These are phyloP conservation scores for Russula dissimulans DNA, from an alignment of 768 basidiomycete species.

Conservation along the genomic window DNA sequence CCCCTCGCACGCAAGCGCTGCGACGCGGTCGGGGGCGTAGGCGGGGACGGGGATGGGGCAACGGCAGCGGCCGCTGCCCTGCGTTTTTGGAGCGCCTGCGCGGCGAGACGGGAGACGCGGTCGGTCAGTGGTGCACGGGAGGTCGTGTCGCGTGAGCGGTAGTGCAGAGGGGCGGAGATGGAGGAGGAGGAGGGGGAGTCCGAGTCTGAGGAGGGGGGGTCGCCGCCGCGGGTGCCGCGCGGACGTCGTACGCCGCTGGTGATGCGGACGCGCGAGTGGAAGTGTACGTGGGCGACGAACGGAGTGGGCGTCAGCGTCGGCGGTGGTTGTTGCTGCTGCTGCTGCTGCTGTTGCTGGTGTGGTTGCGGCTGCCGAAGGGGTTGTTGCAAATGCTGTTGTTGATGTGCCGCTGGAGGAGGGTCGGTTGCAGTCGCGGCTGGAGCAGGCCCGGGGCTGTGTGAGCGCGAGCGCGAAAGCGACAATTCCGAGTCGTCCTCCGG, in stretches of 20 bases:
- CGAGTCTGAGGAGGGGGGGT: conserved; percentile 10
- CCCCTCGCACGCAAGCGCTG: neutral
- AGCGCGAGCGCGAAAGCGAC: neutral
- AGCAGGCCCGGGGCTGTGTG: neutral
- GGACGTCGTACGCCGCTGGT: conserved; percentile 55
- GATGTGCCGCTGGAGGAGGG: too few species aligned
- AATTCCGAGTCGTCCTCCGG: neutral
- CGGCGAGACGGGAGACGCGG: conserved; percentile 35
- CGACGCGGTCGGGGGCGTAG: neutral
- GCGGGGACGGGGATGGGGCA: neutral
- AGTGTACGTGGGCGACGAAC: conserved; percentile 40
- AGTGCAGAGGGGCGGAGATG: conserved; percentile 70
- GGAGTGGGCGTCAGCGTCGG: conserved; percentile 1
- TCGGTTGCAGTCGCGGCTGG: neutral
- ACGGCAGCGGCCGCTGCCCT: neutral
- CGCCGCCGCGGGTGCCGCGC: conserved; percentile 24
- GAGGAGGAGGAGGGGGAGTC: conserved; percentile 60
- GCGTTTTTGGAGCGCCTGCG: conserved; percentile 20
- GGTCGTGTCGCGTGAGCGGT: conserved; percentile 39
- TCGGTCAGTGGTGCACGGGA: conserved; percentile 54
- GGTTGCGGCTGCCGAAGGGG: neutral
- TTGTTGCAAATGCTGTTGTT: neutral
- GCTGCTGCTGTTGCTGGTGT: neutral
- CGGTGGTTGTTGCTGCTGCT: neutral
- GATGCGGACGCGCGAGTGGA: conserved; percentile 70